phyloP scores from a whole-genome alignment of 192 early-diverging fungal genomes.

The Coemansia sp. region DNA sequence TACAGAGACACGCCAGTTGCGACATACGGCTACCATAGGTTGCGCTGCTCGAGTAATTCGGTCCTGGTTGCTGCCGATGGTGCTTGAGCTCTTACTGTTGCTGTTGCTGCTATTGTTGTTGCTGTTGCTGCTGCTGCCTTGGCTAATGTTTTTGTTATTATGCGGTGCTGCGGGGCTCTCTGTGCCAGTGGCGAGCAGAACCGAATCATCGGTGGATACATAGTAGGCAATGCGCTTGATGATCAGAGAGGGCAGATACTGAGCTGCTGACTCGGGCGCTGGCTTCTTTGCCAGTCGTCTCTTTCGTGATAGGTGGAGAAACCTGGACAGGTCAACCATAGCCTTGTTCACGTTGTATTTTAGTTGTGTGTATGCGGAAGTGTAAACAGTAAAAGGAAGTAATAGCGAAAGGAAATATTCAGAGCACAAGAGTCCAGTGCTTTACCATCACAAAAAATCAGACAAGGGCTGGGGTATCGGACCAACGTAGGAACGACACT shows the following conservation, averaged over 20 bases:
- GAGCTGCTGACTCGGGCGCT: constrained; percentile 9
- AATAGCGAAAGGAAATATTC: not conserved
- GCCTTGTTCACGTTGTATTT: not conserved
- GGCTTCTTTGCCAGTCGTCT: constrained; percentile 8
- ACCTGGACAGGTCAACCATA: constrained; percentile 10
- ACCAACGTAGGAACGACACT: not conserved
- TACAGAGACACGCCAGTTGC: constrained; percentile 38
- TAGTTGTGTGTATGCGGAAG: not conserved
- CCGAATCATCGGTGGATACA: constrained; percentile 18
- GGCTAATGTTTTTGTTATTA: not conserved
- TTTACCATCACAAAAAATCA: not conserved
- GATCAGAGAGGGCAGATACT: constrained; percentile 39
- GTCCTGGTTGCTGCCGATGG: constrained; percentile 18
- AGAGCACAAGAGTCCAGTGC: not conserved
- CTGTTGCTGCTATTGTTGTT: not conserved
- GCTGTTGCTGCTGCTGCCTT: not conserved
- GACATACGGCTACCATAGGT: constrained; percentile 31
- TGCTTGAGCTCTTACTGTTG: not conserved
- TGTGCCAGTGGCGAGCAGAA: not conserved
- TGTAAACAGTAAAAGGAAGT: not conserved
- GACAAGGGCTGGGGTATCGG: not conserved
- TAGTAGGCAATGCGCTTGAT: constrained; percentile 41
- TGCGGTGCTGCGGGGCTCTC: not conserved
- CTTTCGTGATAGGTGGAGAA: constrained; percentile 15
- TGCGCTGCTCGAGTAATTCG: constrained; percentile 19